Evolutionary conservation across 2,329 filamentous ascomycete genomes (phyloP), one percentile per base, ranked within the genome.

Genomic region (Calonectria pteridis): DNA sequence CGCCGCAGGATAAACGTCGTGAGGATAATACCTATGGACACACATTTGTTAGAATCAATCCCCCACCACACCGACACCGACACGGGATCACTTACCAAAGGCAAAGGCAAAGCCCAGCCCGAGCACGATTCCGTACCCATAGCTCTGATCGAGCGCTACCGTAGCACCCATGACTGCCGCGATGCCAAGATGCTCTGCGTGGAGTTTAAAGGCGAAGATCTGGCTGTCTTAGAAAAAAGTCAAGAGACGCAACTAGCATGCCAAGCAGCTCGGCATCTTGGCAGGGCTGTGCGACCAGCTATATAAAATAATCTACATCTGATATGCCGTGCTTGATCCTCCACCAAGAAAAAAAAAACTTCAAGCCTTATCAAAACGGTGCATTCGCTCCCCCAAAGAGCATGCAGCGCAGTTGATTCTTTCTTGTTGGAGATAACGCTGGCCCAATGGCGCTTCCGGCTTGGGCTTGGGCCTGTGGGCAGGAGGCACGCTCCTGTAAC

Each of bases 101-200:
- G 94, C 93, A 84, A 96, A 96, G 31, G 90, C 88, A 79, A 94
- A 91, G 26, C 94, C 94, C 20, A 96, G 84, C 23, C 94, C 94
- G 40, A 96, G 85, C 65, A 96, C 91, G 77, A 96, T 92, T 80
- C 93, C 94, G 89, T 96, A 96, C 80, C 94, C 94, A 75, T 92
- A 93, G 70, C 90, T 91, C 80, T 94, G 91, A 76, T 85, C 84
- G 20, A 90, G 82, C 35, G 89, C 71, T 29, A 69, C 50, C 18
- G 71, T 73, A 40, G 71, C 71, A 16, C 66, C 66, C 71, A 73
- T 73, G 31, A 7, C 26, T 64, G 58, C 46, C 43, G 49, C 33
- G 7, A 33, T 14, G 33, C 35, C 55, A 28, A 40, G 31, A 13
- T 23, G 43, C 43, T 46, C 13, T 23, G 43, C n/a, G 20, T 46